A percentile compares a stretch with the other conserved stretches of the same genome.
Conservation (phyloP, 2,329 filamentous ascomycete genomes). For the Cladosporium sp. region DNA sequence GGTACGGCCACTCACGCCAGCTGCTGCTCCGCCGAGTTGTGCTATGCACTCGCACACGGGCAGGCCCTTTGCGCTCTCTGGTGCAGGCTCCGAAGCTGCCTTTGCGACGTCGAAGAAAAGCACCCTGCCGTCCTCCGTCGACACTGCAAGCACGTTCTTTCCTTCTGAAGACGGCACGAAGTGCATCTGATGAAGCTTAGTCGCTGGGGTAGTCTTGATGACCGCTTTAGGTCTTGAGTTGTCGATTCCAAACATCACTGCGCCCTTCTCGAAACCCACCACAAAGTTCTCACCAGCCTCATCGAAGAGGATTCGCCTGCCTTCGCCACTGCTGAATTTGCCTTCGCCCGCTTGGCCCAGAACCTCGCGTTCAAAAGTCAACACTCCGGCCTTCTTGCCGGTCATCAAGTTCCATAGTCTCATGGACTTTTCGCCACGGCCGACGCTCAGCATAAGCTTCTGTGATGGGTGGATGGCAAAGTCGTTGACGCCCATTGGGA, state of each 20-base stretch:
- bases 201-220: conserved; percentile 66
- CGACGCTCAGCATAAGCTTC: conserved; percentile 94
- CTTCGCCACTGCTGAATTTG: conserved; percentile 77
- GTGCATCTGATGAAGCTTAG: conserved; percentile 80
- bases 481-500: conserved; percentile 87
- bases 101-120: conserved; percentile 74
- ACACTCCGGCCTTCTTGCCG: conserved; percentile 88
- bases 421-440: conserved; percentile 88
- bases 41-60: conserved; percentile 58
- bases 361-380: conserved; percentile 78
- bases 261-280: conserved; percentile 83
- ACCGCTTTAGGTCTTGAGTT: conserved; percentile 77
- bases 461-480: conserved; percentile 95
- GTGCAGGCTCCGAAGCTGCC: conserved; percentile 46
- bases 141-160: conserved; percentile 64
- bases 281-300: conserved; percentile 77
- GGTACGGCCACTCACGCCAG: conserved; percentile 69
- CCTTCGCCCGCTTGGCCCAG: conserved; percentile 76
- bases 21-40: conserved; percentile 70
- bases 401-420: conserved; percentile 95
- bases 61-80: conserved; percentile 47
- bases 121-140: conserved; percentile 87
- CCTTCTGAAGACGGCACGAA: conserved; percentile 62
- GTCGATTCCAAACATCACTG: conserved; percentile 79
- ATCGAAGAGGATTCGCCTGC: conserved; percentile 79